Base-by-base conservation (phyloP, 2,329 filamentous ascomycete genomes). In the Aspergillus persii region DNA sequence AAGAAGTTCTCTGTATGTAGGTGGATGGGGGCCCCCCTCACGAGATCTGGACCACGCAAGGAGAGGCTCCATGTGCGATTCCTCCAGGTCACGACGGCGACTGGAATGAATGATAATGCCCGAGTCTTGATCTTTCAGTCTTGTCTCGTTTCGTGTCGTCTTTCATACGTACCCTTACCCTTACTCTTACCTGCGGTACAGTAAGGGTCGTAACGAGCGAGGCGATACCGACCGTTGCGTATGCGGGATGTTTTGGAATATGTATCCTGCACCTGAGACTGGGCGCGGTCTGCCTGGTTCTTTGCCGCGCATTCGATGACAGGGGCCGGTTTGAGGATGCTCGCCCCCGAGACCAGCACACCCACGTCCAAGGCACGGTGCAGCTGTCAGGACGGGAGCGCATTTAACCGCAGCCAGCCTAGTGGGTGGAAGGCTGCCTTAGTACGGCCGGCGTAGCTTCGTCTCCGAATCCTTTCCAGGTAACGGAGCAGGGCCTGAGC, bases 1-100 rank as follows among this genome's bases (percentile, higher is more conserved):
- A 49, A 53, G 36, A 29, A 12, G 30, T 56, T n/a, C 18, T 23
- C 18, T 23, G 18, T 23, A 23, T 23, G 18, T 23, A 23, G 18
- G 18, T 23, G 18, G 18, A 23, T 23, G 18, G 18, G 18, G 18
- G 26, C 41, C 15, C 41, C 15, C 56, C 52, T 49, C 31, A 53
- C 18, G 51, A 41, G 12, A 30, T 41, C 39, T 50, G 50, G 46
- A 41, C 56, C 29, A 48, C 29, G 31, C 27, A 58, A 48, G 31
- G 30, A 50, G 4, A 44, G 53, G 30, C 27, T 58, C 56, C 51
- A 50, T 58, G 44, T 54, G 56, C 50, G 12, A 41, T 11, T 41
- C n/a, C 7, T 2, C 36, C 15, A n/a, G 36, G 36, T 41, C 36
- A 41, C 36, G 12, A n/a, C 33, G 33, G 33, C 33, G 33, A 36